Evolutionary conservation across 2,329 filamentous ascomycete species (phyloP), one percentile per base, ranked within the genome.

Genomic region (Sporothrix pseudoabietina): DNA sequence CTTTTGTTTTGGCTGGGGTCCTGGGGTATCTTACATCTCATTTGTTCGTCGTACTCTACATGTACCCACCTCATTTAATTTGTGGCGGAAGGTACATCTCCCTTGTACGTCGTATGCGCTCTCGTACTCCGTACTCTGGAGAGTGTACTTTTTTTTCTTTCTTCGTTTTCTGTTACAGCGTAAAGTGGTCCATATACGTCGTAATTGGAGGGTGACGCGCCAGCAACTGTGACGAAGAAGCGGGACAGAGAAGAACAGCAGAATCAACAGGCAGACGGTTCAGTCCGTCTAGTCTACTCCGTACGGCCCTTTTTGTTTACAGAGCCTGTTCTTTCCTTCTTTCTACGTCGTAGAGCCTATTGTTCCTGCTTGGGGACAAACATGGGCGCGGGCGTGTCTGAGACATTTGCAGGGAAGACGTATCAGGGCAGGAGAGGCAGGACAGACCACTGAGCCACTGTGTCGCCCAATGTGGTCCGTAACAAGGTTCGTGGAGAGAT

Each of bases 161-260:
- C 1, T 19, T 49, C 14, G 3, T 4, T 8, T 12, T 49, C 3
- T 49, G 44, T 12, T 32, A 57, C 54, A 10, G 30, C 16, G 57
- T 41, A 26, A n/a, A 59, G n/a, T 41, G 32, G 39, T 26, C 39
- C 30, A 16, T 68, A 26, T 26, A 26, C 1, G 26, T 26, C 26
- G 26, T 68, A 35, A 69, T 69, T 69, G 66, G 66, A 69, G 66
- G 66, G 44, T 22, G 47, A 55, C 66, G 47, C 66, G 66, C 66
- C 66, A 69, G 30, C 32, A 22, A 54, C 14, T 55, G 47, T 54
- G 66, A 69, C 19, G 47, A 54, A 49, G 47, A 54, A 49, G 66
- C 30, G 66, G 47, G 47, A 68, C 44, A 68, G 65, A 54, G 10
- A 19, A 22, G 22, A 5, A n/a, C n/a, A n/a, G n/a, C n/a, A 14